Percentiles rank a stretch among this genome's conserved stretches.
These are phyloP conservation scores for Epicoccum nigrum DNA, from an alignment of 2,329 filamentous ascomycete genomes.

Conservation along the genomic window DNA sequence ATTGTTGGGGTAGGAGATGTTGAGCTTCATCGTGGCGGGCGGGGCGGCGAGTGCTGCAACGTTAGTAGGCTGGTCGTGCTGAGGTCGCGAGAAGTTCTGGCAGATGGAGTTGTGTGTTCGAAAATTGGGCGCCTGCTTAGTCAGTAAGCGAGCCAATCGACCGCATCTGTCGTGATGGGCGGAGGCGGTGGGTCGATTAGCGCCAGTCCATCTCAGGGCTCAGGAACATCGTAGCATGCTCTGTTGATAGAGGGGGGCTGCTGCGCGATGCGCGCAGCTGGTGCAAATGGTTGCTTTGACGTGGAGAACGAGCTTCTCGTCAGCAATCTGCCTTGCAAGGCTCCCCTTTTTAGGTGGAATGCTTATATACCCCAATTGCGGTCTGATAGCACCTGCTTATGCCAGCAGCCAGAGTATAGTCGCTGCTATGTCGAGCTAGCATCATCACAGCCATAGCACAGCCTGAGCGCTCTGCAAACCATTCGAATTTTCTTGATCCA, in stretches of 20 bases:
- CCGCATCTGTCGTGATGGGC: no score
- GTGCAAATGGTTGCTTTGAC: not conserved
- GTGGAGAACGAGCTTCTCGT: no score
- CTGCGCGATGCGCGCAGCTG: not conserved
- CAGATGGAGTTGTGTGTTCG: conserved; percentile 3
- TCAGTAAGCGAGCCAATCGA: conserved; percentile 14
- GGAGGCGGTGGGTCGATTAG: not conserved
- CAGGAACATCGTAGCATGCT: not conserved
- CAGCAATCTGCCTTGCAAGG: no score
- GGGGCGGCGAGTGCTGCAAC: conserved; percentile 44
- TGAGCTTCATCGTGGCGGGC: conserved; percentile 72
- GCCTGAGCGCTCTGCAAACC: no score
- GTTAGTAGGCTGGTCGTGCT: conserved; percentile 43
- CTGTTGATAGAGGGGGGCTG: not conserved
- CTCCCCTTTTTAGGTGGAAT: no score
- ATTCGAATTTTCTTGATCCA: not conserved
- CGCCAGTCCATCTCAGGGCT: conserved; percentile 5
- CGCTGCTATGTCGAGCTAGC: no score
- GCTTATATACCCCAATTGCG: no score
- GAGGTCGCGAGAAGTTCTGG: conserved; percentile 12
- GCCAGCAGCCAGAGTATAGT: no score
- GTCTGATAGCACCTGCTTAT: no score
- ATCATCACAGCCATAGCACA: no score
- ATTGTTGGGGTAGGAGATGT: conserved; percentile 93
- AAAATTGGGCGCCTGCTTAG: conserved; percentile 1